Evolutionary conservation across 176 grass and related monocot species (phyloP).

Genomic region (Aegilops sharonensis): DNA sequence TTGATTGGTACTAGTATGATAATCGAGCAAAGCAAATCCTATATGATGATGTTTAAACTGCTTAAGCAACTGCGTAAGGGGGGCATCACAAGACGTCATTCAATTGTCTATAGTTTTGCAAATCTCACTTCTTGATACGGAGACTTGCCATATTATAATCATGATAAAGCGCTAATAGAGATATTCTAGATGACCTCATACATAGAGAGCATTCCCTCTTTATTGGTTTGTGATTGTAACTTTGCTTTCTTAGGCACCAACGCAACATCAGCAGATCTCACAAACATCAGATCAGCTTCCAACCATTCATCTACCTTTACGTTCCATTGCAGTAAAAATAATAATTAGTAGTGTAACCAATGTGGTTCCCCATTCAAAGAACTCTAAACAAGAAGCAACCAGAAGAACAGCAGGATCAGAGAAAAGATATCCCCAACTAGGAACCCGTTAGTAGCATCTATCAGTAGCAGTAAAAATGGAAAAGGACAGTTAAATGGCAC

Average conservation of each 20-base stretch:
- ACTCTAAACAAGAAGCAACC: slow-evolving; percentile 15
- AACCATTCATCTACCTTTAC: not conserved
- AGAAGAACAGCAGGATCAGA: not conserved
- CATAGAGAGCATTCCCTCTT: not conserved
- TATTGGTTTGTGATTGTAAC: not conserved
- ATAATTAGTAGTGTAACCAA: not conserved
- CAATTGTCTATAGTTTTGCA: slow-evolving; percentile 30
- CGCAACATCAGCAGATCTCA: slow-evolving; percentile 16
- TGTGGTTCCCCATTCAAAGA: not conserved
- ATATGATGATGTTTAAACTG: slow-evolving; percentile 31
- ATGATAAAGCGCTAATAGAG: not conserved
- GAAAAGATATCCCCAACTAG: not conserved
- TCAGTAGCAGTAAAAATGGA: not conserved
- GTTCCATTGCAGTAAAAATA: not conserved
- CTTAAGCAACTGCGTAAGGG: slow-evolving; percentile 16
- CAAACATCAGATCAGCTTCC: slow-evolving; percentile 4
- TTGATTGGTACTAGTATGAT: slow-evolving; percentile 19
- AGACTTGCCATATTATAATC: slow-evolving; percentile 2
- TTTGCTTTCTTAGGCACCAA: slow-evolving; percentile 14
- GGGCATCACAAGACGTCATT: slow-evolving; percentile 9
- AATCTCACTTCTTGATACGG: slow-evolving; percentile 13
- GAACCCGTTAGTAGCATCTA: not conserved
- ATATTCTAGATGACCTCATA: slow-evolving; percentile 6
- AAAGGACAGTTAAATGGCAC: not conserved
- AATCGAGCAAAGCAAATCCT: slow-evolving; percentile 2